phyloP scores from a whole-genome alignment of 2,329 filamentous ascomycete species.

The Paecilomyces fulvus region DNA sequence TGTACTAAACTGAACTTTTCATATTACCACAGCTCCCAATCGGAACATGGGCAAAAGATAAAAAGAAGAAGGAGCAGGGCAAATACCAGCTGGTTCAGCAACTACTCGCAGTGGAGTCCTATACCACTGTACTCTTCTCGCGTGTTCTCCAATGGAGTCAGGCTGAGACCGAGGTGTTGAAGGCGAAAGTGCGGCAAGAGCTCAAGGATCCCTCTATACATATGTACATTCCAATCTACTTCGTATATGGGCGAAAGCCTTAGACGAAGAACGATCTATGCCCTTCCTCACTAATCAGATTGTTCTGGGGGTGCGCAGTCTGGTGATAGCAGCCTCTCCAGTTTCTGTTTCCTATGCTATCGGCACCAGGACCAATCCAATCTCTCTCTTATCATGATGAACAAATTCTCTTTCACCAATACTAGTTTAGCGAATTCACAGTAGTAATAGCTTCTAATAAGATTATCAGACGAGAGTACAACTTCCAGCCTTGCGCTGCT shows the following conservation, averaged over 20 bases:
- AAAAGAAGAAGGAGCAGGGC: constrained; percentile 27
- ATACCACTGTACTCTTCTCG: constrained; percentile 3
- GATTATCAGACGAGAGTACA: no score
- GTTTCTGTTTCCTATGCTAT: not conserved
- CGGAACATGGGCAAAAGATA: constrained; percentile 37
- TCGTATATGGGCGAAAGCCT: constrained; percentile 2
- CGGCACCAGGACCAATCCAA: not conserved
- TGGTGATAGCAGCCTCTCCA: not conserved
- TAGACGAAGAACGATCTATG: not conserved
- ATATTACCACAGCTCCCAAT: constrained; percentile 28
- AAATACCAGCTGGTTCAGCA: not conserved
- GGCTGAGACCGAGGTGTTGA: constrained; percentile 6
- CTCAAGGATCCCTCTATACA: constrained; percentile 3
- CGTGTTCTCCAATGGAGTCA: constrained; percentile 6
- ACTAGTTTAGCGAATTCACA: not conserved
- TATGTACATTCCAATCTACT: not conserved
- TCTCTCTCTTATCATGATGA: not conserved
- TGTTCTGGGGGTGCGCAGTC: not conserved
- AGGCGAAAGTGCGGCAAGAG: constrained; percentile 6
- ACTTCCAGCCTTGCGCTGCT: no score
- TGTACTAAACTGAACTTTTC: not conserved
- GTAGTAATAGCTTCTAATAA: not conserved
- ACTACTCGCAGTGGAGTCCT: not conserved
- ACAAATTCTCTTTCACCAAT: not conserved
- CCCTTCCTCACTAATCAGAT: not conserved